Evolutionary conservation across 352 stramenopile species (phyloP).

Genomic region (Phytophthora vignae): DNA sequence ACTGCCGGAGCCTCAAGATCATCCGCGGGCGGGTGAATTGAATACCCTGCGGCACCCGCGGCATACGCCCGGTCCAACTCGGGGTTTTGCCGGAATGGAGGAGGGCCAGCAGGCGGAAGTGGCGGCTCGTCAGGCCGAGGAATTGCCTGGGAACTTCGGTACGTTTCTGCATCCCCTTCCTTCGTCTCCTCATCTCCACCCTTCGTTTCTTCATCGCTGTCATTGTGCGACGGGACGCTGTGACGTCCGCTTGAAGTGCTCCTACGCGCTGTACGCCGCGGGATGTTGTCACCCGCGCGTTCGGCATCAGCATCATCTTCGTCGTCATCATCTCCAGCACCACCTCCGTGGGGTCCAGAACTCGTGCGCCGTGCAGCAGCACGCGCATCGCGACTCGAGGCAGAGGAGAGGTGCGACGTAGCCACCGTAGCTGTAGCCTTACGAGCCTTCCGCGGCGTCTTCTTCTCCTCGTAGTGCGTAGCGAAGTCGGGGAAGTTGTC

Average conservation of each 20-base stretch:
- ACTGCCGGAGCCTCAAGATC: slow-evolving; percentile 36
- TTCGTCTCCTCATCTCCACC: slow-evolving; percentile 7
- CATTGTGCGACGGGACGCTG: slow-evolving; percentile 19
- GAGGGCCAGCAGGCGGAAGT: slow-evolving; percentile 32
- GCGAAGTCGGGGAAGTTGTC: slow-evolving; percentile 65
- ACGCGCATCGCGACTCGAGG: slow-evolving; percentile 27
- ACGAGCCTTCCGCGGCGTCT: slow-evolving; percentile 34
- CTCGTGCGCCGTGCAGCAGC: slow-evolving; percentile 14
- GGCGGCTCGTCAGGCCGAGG: slow-evolving; percentile 29
- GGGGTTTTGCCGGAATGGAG: slow-evolving; percentile 43
- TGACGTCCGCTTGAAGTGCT: slow-evolving; percentile 42
- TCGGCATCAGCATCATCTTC: slow-evolving; percentile 28
- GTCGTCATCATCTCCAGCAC: slow-evolving; percentile 19
- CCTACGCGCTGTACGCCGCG: slow-evolving; percentile 36
- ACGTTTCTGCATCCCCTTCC: background rate
- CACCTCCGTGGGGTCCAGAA: slow-evolving; percentile 21
- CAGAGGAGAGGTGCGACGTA: slow-evolving; percentile 12
- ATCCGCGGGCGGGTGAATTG: slow-evolving; percentile 35
- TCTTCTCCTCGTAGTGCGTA: slow-evolving; percentile 57
- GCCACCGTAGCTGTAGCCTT: slow-evolving; percentile 17
- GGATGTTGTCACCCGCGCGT: slow-evolving; percentile 19
- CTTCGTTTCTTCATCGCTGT: slow-evolving; percentile 43
- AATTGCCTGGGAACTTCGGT: background rate
- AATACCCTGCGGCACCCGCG: slow-evolving; percentile 29
- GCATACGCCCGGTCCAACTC: slow-evolving; percentile 36